Percentiles rank a stretch among this genome's conserved stretches.
phyloP scores from a whole-genome alignment of 2,329 filamentous ascomycete species.

The Colletotrichum phormii region DNA sequence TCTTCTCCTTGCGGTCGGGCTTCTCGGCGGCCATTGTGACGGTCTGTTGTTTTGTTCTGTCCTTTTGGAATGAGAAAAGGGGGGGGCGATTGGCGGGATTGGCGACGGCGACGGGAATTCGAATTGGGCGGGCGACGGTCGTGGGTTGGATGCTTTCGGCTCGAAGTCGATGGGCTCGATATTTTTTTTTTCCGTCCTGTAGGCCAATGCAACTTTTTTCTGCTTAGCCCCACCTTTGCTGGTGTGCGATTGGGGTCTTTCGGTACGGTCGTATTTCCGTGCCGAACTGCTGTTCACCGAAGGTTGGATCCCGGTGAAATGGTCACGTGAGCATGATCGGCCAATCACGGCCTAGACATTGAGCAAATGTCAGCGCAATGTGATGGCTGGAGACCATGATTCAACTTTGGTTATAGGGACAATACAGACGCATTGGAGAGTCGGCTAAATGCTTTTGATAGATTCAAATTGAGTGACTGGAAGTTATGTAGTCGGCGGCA shows the following conservation, averaged over 20 bases:
- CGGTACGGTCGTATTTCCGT: constrained; percentile 7
- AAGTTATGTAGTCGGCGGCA: not conserved
- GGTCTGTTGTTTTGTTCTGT: constrained; percentile 10
- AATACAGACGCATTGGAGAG: not conserved
- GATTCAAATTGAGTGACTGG: too few relatives aligned
- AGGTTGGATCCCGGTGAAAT: not conserved
- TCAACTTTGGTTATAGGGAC: not conserved
- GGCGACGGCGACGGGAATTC: not conserved
- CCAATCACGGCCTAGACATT: constrained; percentile 20
- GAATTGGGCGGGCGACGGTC: not conserved
- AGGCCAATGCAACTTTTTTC: constrained; percentile 23
- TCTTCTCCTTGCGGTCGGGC: constrained; percentile 59
- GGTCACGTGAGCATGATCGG: not conserved
- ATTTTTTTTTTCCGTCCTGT: constrained; percentile 15
- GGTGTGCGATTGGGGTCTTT: not conserved
- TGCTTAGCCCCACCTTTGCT: not conserved
- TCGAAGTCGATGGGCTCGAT: constrained; percentile 3
- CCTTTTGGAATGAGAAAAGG: not conserved
- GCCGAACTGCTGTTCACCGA: not conserved
- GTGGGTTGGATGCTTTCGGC: constrained; percentile 18
- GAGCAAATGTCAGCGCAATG: constrained; percentile 29
- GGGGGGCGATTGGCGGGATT: not conserved
- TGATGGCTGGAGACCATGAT: not conserved
- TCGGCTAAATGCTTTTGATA: not conserved
- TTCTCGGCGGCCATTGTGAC: constrained; percentile 60